These are phyloP conservation scores for Colletotrichum sp. DNA, from an alignment of 2,329 filamentous ascomycete species.

Conservation along the genomic window DNA sequence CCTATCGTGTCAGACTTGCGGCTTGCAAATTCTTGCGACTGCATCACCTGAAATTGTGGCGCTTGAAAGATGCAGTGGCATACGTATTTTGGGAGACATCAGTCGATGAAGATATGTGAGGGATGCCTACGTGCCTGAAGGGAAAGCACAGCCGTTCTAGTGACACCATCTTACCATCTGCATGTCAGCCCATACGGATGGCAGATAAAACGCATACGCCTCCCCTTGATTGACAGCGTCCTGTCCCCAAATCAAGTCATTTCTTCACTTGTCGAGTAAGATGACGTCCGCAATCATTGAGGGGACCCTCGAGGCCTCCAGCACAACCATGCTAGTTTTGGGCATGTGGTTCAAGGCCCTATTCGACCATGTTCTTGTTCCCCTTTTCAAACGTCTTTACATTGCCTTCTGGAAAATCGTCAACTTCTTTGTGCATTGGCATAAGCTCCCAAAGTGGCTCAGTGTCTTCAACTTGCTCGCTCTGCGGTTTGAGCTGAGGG, in stretches of 20 bases:
- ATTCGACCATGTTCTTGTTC: neutral
- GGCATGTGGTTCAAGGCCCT: neutral
- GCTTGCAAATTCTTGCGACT: neutral
- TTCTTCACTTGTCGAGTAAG: neutral
- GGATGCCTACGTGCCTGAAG: neutral
- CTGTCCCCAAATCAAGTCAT: neutral
- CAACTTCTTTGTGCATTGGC: conserved; percentile 43
- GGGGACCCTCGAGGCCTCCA: neutral
- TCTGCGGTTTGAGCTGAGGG: neutral
- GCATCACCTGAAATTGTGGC: neutral
- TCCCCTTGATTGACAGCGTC: neutral
- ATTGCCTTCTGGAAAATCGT: conserved; percentile 25
- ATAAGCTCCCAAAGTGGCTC: conserved; percentile 43
- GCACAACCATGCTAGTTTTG: neutral
- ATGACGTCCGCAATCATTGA: neutral
- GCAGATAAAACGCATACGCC: neutral
- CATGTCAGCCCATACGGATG: neutral
- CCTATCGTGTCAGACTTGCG: neutral
- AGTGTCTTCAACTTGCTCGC: conserved; percentile 46
- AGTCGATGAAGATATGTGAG: neutral
- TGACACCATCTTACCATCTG: neutral
- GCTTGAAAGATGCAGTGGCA: neutral
- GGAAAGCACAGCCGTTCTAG: neutral
- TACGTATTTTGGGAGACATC: neutral
- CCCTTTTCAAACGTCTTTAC: neutral